Base-by-base conservation (phyloP, 805 yeast species). In the Candida saitoana region DNA sequence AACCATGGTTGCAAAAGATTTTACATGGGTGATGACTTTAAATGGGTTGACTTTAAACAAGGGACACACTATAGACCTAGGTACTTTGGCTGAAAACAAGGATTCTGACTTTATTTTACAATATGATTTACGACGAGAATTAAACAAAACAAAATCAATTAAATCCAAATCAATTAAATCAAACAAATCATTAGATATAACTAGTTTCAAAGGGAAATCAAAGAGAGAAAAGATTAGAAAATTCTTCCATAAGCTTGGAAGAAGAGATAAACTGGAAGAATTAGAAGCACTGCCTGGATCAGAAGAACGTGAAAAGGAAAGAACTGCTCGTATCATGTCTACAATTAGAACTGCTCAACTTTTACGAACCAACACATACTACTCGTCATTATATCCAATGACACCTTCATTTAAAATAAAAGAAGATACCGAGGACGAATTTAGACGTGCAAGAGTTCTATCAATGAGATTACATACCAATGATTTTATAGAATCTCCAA, bases 1-100 rank as follows among this genome's bases (percentile, higher is more conserved):
- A 20, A 8, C 27, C 37, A 34, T 20, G 7, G 11, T 19, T 34
- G 37, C 25, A 34, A 8, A 19, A 4, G 35, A 32, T n/a, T 16
- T n/a, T 7, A 32, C n/a, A n/a, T n/a, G n/a, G n/a, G n/a, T 18
- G 9, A 36, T 36, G 38, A 22, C 38, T 5, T 5, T 36, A 17
- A 36, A 22, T 15, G 29, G 15, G 9, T 22, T 15, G 18, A 33
- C 6, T 14, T 29, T 29, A 12, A 29, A 11, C 27, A 19, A 27
- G 15, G 22, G 45, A 22, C 30, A 36, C 27, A 41, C 29, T 18
- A 36, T 49, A 6, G 46, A 46, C 38, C 14, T 45, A n/a, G 40
- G 36, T 15, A 44, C 45, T 1, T 36, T 44, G n/a, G 47, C 40
- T 11, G 50, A 47, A 33, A 25, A 47, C 17, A 14, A 17, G 5